Evolutionary conservation across 805 yeast genomes (phyloP), one percentile per base, ranked within the genome.

Genomic region (Lachancea quebecensis): DNA sequence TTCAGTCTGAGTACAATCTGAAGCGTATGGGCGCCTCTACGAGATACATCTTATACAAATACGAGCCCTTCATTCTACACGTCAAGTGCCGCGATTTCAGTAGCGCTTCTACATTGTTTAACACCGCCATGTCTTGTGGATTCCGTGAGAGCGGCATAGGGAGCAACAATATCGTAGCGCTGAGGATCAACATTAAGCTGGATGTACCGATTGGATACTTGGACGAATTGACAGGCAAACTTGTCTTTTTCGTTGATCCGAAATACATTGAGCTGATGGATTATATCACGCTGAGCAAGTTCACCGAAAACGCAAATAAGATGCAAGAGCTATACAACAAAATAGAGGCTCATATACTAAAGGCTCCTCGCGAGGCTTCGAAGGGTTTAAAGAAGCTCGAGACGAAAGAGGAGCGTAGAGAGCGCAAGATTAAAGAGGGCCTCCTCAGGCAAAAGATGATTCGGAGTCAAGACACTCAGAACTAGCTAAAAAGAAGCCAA

Each of bases 81-180:
- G 88, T 88, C 4, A 82, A 85, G 56, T 85, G 95, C 56, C 71
- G 91, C 38, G 74, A 78, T 52, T 63, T 71, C 21, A 67, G 63
- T 11, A 63, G 72, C 4, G 95, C 96, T 0, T 70, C 73, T n/a
- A 65, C 64, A 34, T 61, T 88, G 10, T 85, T 81, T 51, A 76
- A 80, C 32, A 65, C 76, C 0, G 95, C 95, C 0, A 82, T 87
- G 86, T 73, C 75, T 2, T 82, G 93, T 65, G 96, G 96, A 2
- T 88, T 83, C 57, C 72, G 96, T 56, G 96, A 88, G 62, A 75
- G 86, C 28, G 96, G 96, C 0, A 85, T 88, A 38, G 95, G 95
- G 7, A 72, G 81, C 28, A 85, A 87, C 55, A 77, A 79, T 53
- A 70, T 82, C 10, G 95, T 88, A 6, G 96, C 89, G 0, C 75